A percentile compares a stretch with the other conserved stretches of the same genome.
These are phyloP conservation scores for Hymenochaete sp. DNA, from an alignment of 1,284 basidiomycete species.

Conservation along the genomic window DNA sequence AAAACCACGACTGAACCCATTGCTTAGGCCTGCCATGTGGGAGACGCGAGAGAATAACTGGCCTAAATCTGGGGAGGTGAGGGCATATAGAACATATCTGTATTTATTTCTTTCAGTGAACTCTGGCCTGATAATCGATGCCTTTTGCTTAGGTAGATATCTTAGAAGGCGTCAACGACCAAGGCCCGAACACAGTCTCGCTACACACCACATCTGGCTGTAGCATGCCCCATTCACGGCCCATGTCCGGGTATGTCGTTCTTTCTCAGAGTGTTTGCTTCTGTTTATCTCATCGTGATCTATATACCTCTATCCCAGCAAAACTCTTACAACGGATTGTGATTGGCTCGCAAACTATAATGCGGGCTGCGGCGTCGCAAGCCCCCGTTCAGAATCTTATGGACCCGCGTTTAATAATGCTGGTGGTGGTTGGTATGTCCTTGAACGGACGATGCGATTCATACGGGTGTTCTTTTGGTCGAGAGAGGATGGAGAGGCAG, in stretches of 20 bases:
- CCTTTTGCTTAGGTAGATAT: constrained; percentile 28
- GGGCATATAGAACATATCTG: not conserved
- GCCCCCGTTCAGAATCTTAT: constrained; percentile 39
- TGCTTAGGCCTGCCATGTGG: constrained; percentile 41
- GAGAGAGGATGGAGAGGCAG: constrained; percentile 29
- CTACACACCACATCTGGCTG: constrained; percentile 35
- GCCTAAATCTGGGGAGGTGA: constrained; percentile 25
- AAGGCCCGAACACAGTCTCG: constrained; percentile 30
- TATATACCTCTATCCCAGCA: not conserved
- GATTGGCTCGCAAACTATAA: constrained; percentile 39
- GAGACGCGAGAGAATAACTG: constrained; percentile 28
- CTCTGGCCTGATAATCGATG: not conserved
- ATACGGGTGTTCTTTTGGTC: constrained; percentile 48
- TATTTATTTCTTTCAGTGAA: not conserved
- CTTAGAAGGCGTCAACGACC: constrained; percentile 31
- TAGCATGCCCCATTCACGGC: constrained; percentile 16
- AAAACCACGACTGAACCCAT: too few species aligned
- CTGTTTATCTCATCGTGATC: not conserved
- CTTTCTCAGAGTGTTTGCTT: too few species aligned
- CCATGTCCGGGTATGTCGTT: constrained; percentile 21
- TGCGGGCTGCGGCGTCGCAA: constrained; percentile 54
- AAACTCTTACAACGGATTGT: constrained; percentile 36
- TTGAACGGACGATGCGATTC: constrained; percentile 39
- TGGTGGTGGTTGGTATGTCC: constrained; percentile 56
- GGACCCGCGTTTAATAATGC: constrained; percentile 52